phyloP scores from a whole-genome alignment of 192 early-diverging fungal species.

The Physocladia obscura region DNA sequence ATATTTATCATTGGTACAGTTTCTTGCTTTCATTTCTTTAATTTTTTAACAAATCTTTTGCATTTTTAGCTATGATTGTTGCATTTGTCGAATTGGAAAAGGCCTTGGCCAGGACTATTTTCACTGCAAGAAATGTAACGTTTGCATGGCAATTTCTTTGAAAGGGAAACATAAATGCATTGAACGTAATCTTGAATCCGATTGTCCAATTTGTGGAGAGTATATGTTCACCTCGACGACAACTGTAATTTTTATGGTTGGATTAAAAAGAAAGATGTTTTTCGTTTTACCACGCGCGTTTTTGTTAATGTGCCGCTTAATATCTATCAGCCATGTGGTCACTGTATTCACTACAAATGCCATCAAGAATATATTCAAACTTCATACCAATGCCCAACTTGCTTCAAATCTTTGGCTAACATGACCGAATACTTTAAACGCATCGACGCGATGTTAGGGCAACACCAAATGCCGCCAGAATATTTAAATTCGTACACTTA shows the following conservation, averaged over 20 bases:
- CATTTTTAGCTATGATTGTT: conserved; percentile 66
- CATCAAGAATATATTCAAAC: conserved; percentile 81
- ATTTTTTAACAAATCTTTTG: conserved; percentile 5
- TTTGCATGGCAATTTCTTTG: conserved; percentile 81
- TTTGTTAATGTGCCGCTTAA: no score
- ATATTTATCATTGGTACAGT: conserved; percentile 83
- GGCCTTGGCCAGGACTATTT: conserved; percentile 80
- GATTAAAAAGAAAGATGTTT: neutral
- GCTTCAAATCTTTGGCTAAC: conserved; percentile 84
- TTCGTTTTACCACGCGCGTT: neutral
- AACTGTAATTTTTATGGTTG: conserved; percentile 82
- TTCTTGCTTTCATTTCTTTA: neutral
- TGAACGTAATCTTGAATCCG: conserved; percentile 84
- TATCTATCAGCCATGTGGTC: conserved; percentile 73
- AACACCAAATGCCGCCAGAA: conserved; percentile 89
- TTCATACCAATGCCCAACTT: conserved; percentile 95
- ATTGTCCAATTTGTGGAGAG: conserved; percentile 97
- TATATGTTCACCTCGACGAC: conserved; percentile 86
- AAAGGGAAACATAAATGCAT: conserved; percentile 84
- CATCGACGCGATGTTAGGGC: conserved; percentile 76
- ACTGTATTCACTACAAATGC: conserved; percentile 89
- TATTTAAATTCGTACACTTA: conserved; percentile 71
- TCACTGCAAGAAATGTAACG: conserved; percentile 90
- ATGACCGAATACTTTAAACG: conserved; percentile 78
- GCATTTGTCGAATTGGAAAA: conserved; percentile 90